Evolutionary conservation across 148 eudicot species (phyloP).

Genomic region (Suaeda aralocaspica): DNA sequence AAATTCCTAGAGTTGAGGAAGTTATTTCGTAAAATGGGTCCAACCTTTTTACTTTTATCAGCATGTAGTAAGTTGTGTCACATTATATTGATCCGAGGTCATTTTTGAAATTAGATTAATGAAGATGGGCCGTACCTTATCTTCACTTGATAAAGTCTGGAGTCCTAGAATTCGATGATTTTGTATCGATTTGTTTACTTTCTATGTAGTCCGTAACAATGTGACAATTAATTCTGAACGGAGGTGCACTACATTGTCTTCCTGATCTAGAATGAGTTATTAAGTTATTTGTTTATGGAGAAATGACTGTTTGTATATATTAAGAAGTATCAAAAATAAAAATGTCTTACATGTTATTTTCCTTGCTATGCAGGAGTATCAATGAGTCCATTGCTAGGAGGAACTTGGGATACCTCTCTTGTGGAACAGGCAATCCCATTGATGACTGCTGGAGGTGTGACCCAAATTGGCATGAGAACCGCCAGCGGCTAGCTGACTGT

Average conservation of each 20-base stretch:
- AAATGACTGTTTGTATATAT: too few species aligned
- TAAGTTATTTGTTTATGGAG: too few species aligned
- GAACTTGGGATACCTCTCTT: conserved; percentile 53
- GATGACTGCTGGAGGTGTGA: conserved; percentile 92
- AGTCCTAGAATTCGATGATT: not conserved
- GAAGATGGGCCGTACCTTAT: not conserved
- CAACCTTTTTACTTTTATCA: not conserved
- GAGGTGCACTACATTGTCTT: not conserved
- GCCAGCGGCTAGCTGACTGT: conserved; percentile 64
- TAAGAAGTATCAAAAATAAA: too few species aligned
- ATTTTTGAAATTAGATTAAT: too few species aligned
- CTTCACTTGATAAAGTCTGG: not conserved
- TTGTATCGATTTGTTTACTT: too few species aligned
- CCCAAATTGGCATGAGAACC: conserved; percentile 54
- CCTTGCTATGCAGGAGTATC: conserved; percentile 35
- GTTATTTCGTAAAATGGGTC: not conserved
- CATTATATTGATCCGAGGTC: not conserved
- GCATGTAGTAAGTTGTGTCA: not conserved
- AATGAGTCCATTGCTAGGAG: conserved; percentile 58
- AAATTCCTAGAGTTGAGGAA: not conserved
- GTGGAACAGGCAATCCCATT: conserved; percentile 70
- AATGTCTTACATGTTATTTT: not conserved
- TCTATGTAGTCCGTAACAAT: not conserved
- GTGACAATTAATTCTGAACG: not conserved
- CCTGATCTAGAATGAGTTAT: too few species aligned